Evolutionary conservation across 192 early-diverging fungal genomes (phyloP), one percentile per base, ranked within the genome.

Genomic region (Helicostylum pulchrum): DNA sequence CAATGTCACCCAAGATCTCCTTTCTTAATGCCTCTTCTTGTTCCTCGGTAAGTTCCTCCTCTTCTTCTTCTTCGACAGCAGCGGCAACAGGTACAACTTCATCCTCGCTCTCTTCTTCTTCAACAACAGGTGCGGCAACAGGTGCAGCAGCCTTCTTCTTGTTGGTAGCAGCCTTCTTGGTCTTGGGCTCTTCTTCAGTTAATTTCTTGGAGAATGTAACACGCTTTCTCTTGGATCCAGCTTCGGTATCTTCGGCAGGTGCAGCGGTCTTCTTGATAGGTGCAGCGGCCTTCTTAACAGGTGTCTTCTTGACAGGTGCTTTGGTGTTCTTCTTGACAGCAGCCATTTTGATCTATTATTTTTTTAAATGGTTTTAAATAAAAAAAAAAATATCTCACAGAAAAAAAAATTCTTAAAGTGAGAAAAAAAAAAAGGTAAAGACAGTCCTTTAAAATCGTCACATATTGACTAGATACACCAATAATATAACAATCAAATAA

Each of bases 11-110:
- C 23, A 70, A 63, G 26, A 78, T 77, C 42, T 71, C 71, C 66
- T 78, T 81, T 48, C 77, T 60, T 46, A 78, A 51, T 17, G 66
- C 67, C 15, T 68, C 71, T 26, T 80, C 80, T 42, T 82, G 77
- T 60, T 74, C 75, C 53, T 77, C 66, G 12, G 70, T 59, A 52
- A 75, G 50, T 2, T 76, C 79, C 2, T 72, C 75, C 19, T 65
- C 71, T 0, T 68, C 70, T 1, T 66, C 61, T 23, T 75, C 70
- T 17, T 74, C 76, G 32, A 75, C 77, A 15, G 64, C 26, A 46
- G 72, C 76, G 14, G 64, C 26, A 46, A 70, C 76, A 39, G 36
- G 36, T 9, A 39, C 9, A 39, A 39, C 36, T 39, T 39, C 36
- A 44, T 69, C 53, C 36, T 70, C 71, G 7, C 30, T 54, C 21